Evolutionary conservation across 2,329 filamentous ascomycete species (phyloP), one percentile per base, ranked within the genome.

Genomic region (Neospermospora avenae): DNA sequence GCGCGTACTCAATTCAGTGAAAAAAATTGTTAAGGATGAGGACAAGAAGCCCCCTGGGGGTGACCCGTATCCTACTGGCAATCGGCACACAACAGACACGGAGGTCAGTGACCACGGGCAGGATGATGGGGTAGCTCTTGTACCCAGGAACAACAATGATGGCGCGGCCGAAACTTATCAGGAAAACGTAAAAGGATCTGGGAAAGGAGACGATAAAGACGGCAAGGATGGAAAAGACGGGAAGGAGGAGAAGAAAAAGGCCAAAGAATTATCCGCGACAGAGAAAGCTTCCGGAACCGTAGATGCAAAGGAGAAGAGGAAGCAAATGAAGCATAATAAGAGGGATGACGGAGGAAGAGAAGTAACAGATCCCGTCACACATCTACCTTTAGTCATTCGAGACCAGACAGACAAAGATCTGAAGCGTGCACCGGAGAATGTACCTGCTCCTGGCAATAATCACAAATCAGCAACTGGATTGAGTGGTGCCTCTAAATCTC

Each of bases 281-380:
- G 67, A 69, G 55, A 64, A 63, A 31, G 64, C 60, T 49, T 62
- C 62, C 18, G 62, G 65, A 2, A 59, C 59, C 42, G 48, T 54
- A 8, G 66, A 69, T 45, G 63, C 66, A 14, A 70, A 68, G 54
- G 52, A 68, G 41, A 70, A 69, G 35, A 58, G 67, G 37, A 69
- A 69, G 59, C 60, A 55, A 10, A 70, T 68, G 67, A 67, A 68
- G 54, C 57, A 67, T 45, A 67, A 64, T 24, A 62, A 63, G 42
- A 51, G 63, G 24, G 58, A 65, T 52, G 60, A 65, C 51, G 64
- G 65, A 18, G 66, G 63, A 10, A 76, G 81, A 57, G 76, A 82
- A 65, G 81, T 84, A 25, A 85, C 81, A n/a, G 82, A 85, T 67
- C 82, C 81, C 0, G 75, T 84, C 49, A 85, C 82, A 4, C 82